Evolutionary conservation across 2,329 filamentous ascomycete species (phyloP), one percentile per base, ranked within the genome.

Genomic region (Fusarium nodosum): DNA sequence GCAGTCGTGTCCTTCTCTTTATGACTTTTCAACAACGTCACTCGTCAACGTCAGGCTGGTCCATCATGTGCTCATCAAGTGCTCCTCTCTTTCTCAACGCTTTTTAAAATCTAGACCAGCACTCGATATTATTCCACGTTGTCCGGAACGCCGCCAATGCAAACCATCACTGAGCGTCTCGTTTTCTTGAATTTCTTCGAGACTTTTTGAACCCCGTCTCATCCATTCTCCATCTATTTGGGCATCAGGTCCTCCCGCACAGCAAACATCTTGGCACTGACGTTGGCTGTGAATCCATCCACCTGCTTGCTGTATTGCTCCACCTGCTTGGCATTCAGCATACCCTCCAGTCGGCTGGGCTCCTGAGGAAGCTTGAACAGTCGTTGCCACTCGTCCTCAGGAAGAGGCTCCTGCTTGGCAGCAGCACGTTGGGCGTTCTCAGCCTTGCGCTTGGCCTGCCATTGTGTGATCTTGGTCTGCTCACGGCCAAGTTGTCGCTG

Each of bases 221-320:
- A 52, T 52, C 60, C 38, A 33, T 51, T 48, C 34, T 48, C 50
- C 51, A 15, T 70, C 73, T 79, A 81, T 82, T 89, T 86, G 46
- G 88, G 87, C 75, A 89, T 78, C 72, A 91, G 79, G 79, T 88
- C 90, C 72, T 88, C 88, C 78, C 94, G 91, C 66, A 97, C 93
- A 39, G 94, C 94, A 81, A 99, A 99, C 95, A 99, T 97, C 90
- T 99, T 99, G 72, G 93, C 90, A 68, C 89, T 97, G 74, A 97
- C 92, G 71, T 90, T 91, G 58, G 96, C 94, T 48, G 95, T 95
- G 82, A 98, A 98, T 39, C 93, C 93, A 81, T 99, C 96, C 61
- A 98, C 92, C 85, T 98, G 96, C 84, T 94, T 91, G 77, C 94
- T 93, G 84, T 98, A 99, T 84, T 98, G 95, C 84, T 98, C 94